Base-by-base conservation (phyloP, 768 basidiomycete species). In the Auricularia cornea region DNA sequence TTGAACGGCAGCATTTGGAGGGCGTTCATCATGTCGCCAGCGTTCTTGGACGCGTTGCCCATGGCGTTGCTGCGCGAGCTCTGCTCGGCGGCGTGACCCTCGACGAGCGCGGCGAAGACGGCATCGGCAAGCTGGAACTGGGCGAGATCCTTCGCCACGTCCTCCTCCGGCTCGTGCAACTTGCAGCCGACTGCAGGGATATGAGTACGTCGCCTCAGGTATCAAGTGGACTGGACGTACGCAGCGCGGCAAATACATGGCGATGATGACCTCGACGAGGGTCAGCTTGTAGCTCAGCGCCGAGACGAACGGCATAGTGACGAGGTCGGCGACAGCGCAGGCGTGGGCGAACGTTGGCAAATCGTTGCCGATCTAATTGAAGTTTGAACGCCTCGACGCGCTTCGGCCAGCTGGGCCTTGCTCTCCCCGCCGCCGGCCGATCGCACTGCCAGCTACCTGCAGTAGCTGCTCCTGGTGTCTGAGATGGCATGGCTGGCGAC, bases 21-120 rank as follows among this genome's bases (percentile, higher is more conserved):
- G 54, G 80, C 75, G 65, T 76, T 76, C 71, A 98, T 96, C 94
- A 98, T 97, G 77, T 95, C 94, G 35, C 78, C 79, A 63, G 97
- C 97, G 76, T 99, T 98, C 87, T 99, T 99, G 68, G 95, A 94
- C 59, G 96, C 96, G 72, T 94, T 98, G 85, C 98, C 97, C 97
- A 99, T 99, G 71, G 97, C 97, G 69, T 96, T 98, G 69, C 96
- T 89, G 76, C 90, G 91, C 71, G 92, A 87, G 68, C 88, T 92
- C 73, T 89, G 89, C 77, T 98, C 96, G 70, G 95, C 94, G 60
- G 96, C 96, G 75, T 98, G 94, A 62, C 87, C 90, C 77, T 99
- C 96, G 29, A 91, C 89, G 54, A 99, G 89, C 60, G 94, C 87
- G 68, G 94, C 89, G 76, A 86, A 98, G 80, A 99, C 85, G 66